A percentile compares a stretch with the other conserved stretches of the same genome.
These are phyloP conservation scores for Tulasnella sp. DNA, from an alignment of 768 basidiomycete species.

Conservation along the genomic window DNA sequence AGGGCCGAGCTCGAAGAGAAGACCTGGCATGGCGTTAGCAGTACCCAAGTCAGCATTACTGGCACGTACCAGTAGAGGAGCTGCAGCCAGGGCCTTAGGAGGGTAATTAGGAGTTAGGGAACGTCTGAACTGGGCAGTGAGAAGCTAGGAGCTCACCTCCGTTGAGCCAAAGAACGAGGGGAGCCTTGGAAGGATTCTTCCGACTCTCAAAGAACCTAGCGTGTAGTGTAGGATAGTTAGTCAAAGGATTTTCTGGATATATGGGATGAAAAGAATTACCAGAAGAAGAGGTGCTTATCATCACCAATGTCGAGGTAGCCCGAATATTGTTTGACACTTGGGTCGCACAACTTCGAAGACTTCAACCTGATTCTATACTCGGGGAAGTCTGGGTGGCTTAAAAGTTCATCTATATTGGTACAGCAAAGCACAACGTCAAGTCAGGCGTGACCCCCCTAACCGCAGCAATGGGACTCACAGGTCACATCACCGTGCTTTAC, in stretches of 20 bases:
- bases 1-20: conserved; percentile 87
- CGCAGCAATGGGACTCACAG: conserved; percentile 38
- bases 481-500: conserved; percentile 57
- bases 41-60: conserved; percentile 29
- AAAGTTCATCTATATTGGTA: conserved; percentile 42
- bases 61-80: conserved; percentile 18
- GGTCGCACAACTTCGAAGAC: conserved; percentile 59
- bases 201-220: conserved; percentile 83
- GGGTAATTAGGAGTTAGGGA: background rate
- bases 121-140: background rate
- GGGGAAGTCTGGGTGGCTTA: conserved; percentile 42
- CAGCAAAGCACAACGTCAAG: background rate
- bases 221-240: background rate
- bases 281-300: conserved; percentile 78
- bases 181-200: conserved; percentile 56
- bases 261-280: conserved; percentile 34
- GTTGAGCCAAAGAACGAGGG: conserved; percentile 84
- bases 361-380: conserved; percentile 43
- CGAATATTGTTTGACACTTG: conserved; percentile 64
- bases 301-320: conserved; percentile 75
- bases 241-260: background rate
- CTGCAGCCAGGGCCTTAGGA: conserved; percentile 23
- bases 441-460: background rate
- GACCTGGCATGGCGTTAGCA: conserved; percentile 58
- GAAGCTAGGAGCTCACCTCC: conserved; percentile 35